These are phyloP conservation scores for Yamadazyma taylorii DNA, from an alignment of 1,139 yeast species.

Conservation along the genomic window DNA sequence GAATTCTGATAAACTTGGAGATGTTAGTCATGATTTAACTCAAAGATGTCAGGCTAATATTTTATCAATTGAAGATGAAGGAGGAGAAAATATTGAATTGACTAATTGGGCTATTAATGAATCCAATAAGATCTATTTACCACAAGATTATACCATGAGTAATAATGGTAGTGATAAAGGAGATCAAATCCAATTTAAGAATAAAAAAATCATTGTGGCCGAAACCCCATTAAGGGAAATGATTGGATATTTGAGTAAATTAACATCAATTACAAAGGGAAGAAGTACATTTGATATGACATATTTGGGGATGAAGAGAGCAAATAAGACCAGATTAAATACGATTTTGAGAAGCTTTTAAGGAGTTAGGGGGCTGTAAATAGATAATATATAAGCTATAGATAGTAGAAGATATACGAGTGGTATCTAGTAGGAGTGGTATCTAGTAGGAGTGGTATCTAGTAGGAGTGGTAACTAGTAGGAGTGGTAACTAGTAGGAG, in stretches of 20 bases:
- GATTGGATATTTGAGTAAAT: conserved; percentile 80
- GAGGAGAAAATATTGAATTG: conserved; percentile 38
- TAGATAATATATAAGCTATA: background rate
- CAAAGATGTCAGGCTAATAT: conserved; percentile 74
- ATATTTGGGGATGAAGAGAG: conserved; percentile 69
- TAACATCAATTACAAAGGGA: conserved; percentile 87
- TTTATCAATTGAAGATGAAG: conserved; percentile 59
- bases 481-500: too few relatives aligned
- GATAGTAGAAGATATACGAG: background rate
- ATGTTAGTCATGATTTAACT: conserved; percentile 73
- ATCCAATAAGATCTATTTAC: conserved; percentile 54
- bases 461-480: too few relatives aligned
- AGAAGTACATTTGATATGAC: conserved; percentile 82
- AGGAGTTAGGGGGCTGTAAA: background rate
- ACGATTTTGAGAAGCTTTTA: conserved; percentile 4
- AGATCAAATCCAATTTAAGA: conserved; percentile 20
- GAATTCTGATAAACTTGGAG: conserved; percentile 73
- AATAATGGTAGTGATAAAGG: conserved; percentile 13
- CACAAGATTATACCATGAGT: conserved; percentile 53
- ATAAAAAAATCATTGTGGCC: conserved; percentile 64
- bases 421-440: too few relatives aligned
- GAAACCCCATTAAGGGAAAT: conserved; percentile 84
- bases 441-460: too few relatives aligned
- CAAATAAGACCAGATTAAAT: conserved; percentile 43
- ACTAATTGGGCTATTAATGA: conserved; percentile 49